Base-by-base conservation (phyloP, 176 grass and related monocot species). In the Sorghum bicolor region DNA sequence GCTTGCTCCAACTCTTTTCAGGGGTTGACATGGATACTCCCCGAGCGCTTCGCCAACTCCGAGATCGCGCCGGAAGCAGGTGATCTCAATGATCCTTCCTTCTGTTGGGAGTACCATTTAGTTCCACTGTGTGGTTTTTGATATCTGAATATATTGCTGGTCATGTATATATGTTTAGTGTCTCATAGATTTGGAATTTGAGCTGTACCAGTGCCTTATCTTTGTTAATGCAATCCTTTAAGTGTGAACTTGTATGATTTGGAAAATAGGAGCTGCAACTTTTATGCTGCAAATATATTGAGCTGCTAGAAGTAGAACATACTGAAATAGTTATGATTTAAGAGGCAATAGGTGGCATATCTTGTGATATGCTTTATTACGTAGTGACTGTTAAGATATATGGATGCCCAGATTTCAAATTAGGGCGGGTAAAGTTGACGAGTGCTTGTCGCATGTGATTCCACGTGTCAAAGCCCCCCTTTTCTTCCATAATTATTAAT, bases 11-110 rank as follows among this genome's bases (percentile, higher is more conserved):
- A 78, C 15, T 61, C 30, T 76, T 86, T 81, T 62, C 77, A 96
- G 96, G 93, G 91, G 20, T 78, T 99, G 16, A 96, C 91, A 4
- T 99, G 93, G 96, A 87, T 99, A 75, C 96, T 99, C 10, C 93
- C 96, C 0, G 96, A 99, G 78, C 93, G 96, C 40, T 99, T 99
- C 12, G 92, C 91, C 76, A 94, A 96, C 86, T 99, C 93, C 2
- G 91, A 99, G 81, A 99, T 99, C 34, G 90, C 83, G 8, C 93
- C 93, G 3, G 96, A 99, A 94, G 96, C 96, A 99, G 91, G 96
- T 99, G 24, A 20, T 66, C 39, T 83, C 39, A 88, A 29, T 64
- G 43, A 13, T 83, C 19, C 17, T 68, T 77, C 33, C 52, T 77
- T 77, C 19, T 29, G 8, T 71, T 57, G 20, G 40, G 40, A 43